Conservation (phyloP, 2,329 filamentous ascomycete species). For the Alternaria sp. region DNA sequence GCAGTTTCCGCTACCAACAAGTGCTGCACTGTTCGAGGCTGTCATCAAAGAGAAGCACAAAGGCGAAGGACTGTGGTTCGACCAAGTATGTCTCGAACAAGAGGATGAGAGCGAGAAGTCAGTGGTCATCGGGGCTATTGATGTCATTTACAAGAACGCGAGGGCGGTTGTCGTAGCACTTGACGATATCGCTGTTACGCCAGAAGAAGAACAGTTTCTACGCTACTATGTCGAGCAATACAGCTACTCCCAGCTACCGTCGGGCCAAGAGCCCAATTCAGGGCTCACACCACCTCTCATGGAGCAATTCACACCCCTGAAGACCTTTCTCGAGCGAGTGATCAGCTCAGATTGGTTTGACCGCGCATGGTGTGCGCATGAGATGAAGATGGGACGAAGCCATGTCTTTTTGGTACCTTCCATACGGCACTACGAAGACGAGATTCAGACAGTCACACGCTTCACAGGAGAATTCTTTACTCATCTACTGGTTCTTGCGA, state of each 20-base stretch:
- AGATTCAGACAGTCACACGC: slow-evolving; percentile 41
- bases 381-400: slow-evolving; percentile 53
- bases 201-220: slow-evolving; percentile 49
- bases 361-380: slow-evolving; percentile 57
- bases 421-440: slow-evolving; percentile 32
- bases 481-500: slow-evolving; percentile 51
- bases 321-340: slow-evolving; percentile 47
- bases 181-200: slow-evolving; percentile 52
- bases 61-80: slow-evolving; percentile 56
- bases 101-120: slow-evolving; percentile 52
- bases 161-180: slow-evolving; percentile 53
- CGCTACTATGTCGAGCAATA: slow-evolving; percentile 53
- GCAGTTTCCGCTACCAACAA: slow-evolving; percentile 53
- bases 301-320: slow-evolving; percentile 34
- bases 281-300: slow-evolving; percentile 43
- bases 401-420: slow-evolving; percentile 55
- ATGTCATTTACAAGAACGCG: slow-evolving; percentile 55
- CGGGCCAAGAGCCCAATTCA: slow-evolving; percentile 36
- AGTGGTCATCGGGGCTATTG: slow-evolving; percentile 53
- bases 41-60: slow-evolving; percentile 51
- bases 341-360: slow-evolving; percentile 55
- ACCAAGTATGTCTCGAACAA: slow-evolving; percentile 57
- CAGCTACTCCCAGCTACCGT: slow-evolving; percentile 29
- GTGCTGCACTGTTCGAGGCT: slow-evolving; percentile 52
- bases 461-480: slow-evolving; percentile 55